phyloP scores from a whole-genome alignment of 208 protist species.

The Herpetomonas samuelpessoai region DNA sequence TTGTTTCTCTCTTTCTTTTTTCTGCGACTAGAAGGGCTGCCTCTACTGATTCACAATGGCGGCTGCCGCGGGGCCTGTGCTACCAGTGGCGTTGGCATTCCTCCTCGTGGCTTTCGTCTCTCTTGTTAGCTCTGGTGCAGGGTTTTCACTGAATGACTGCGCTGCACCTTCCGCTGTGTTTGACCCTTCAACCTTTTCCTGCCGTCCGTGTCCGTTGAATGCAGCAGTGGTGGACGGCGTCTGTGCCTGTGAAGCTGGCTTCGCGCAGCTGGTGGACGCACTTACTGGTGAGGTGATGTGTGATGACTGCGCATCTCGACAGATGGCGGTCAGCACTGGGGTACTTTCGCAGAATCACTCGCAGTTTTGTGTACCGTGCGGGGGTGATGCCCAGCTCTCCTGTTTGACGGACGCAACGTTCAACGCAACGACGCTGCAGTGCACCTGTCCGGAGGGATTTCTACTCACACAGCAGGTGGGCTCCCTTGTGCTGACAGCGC shows the following conservation, averaged over 20 bases:
- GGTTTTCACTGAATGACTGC: neutral
- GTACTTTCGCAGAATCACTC: slow-evolving; percentile 21
- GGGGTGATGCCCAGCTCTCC: slow-evolving; percentile 26
- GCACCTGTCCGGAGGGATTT: slow-evolving; percentile 31
- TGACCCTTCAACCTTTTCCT: slow-evolving; percentile 5
- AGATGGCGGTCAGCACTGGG: slow-evolving; percentile 30
- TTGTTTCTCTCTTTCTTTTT: too few relatives aligned
- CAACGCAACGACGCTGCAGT: slow-evolving; percentile 18
- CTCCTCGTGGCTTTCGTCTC: too few relatives aligned
- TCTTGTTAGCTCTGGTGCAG: too few relatives aligned
- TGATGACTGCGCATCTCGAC: slow-evolving; percentile 25
- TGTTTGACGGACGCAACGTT: slow-evolving; percentile 30
- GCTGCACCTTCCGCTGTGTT: neutral
- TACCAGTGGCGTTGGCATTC: too few relatives aligned
- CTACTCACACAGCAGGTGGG: slow-evolving; percentile 37
- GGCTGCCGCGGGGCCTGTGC: too few relatives aligned
- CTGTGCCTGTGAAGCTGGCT: slow-evolving; percentile 32
- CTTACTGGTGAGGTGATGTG: slow-evolving; percentile 17
- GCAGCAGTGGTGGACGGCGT: slow-evolving; percentile 7
- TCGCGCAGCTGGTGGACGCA: slow-evolving; percentile 11
- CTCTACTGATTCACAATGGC: too few relatives aligned
- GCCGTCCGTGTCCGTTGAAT: slow-evolving; percentile 12
- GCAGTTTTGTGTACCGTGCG: slow-evolving; percentile 40
- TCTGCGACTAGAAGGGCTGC: too few relatives aligned
- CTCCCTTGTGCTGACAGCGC: slow-evolving; percentile 21